phyloP scores from a whole-genome alignment of 805 yeast genomes.

The Barnettozyma pratensis region DNA sequence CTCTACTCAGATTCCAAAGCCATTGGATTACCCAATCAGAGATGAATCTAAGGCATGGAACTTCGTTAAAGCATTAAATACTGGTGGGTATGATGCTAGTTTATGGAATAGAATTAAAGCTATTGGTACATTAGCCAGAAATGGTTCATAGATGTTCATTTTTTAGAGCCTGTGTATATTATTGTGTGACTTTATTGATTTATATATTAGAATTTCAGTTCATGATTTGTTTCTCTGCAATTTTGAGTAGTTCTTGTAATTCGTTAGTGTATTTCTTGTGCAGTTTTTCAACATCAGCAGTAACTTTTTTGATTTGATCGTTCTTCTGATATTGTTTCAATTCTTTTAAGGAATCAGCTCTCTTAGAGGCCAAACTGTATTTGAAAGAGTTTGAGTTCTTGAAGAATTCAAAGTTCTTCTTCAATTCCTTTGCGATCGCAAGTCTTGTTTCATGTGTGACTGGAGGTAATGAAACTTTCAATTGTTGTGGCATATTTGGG shows the following conservation, averaged over 20 bases:
- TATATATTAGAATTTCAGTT: slow-evolving; percentile 8
- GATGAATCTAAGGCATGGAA: slow-evolving; percentile 83
- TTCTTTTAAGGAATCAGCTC: slow-evolving; percentile 54
- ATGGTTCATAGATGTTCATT: slow-evolving; percentile 23
- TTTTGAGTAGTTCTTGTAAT: slow-evolving; percentile 50
- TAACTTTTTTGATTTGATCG: slow-evolving; percentile 50
- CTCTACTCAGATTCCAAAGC: slow-evolving; percentile 79
- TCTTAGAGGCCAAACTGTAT: slow-evolving; percentile 48
- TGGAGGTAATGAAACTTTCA: slow-evolving; percentile 72
- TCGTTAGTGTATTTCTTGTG: slow-evolving; percentile 60
- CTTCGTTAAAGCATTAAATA: slow-evolving; percentile 75
- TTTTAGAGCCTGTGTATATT: too few species aligned
- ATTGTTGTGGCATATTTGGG: slow-evolving; percentile 62
- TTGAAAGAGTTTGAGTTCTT: slow-evolving; percentile 42
- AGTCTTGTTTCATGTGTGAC: slow-evolving; percentile 61
- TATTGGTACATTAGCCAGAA: slow-evolving; percentile 47
- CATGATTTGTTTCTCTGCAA: slow-evolving; percentile 43
- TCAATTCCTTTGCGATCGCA: slow-evolving; percentile 54
- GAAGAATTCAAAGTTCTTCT: slow-evolving; percentile 59
- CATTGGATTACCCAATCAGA: slow-evolving; percentile 86
- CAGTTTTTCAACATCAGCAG: slow-evolving; percentile 60
- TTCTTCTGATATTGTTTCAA: slow-evolving; percentile 47
- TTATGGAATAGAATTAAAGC: slow-evolving; percentile 63
- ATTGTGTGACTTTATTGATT: background rate
- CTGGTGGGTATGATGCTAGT: slow-evolving; percentile 77